Evolutionary conservation across 192 early-diverging fungal species (phyloP).

Genomic region (Chytriomyces sp.): DNA sequence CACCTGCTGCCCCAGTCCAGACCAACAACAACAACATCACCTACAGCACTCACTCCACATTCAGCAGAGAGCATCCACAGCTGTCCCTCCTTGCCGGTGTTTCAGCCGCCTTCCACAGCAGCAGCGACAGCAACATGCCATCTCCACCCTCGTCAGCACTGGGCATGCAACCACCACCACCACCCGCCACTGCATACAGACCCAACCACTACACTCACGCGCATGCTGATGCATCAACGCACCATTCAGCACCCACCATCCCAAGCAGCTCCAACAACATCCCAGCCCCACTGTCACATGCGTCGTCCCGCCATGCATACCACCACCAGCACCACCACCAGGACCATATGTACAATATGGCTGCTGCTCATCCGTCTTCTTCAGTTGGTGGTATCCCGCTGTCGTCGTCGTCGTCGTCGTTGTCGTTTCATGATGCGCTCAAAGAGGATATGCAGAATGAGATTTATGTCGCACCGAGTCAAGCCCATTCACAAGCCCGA

Average conservation of each 20-base stretch:
- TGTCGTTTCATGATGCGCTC: background rate
- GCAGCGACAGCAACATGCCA: background rate
- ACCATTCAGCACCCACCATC: slow-evolving; percentile 4
- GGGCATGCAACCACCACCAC: background rate
- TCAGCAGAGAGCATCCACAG: background rate
- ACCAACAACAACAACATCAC: background rate
- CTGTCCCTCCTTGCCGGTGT: background rate
- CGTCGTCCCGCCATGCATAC: background rate
- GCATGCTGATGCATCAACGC: background rate
- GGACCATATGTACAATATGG: no score
- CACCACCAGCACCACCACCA: background rate
- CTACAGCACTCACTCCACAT: background rate
- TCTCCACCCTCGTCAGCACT: background rate
- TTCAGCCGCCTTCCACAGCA: background rate
- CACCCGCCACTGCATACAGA: background rate
- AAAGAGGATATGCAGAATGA: background rate
- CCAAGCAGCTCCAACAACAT: background rate
- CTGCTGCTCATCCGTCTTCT: background rate
- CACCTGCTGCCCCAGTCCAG: background rate
- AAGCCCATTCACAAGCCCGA: background rate
- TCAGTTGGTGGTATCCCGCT: background rate
- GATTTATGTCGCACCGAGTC: background rate
- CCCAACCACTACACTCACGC: background rate
- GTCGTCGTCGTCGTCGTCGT: background rate
- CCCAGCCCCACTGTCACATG: background rate